Evolutionary conservation across 345 rosid species (phyloP), one percentile per base, ranked within the genome.

Genomic region (Salix brachista): DNA sequence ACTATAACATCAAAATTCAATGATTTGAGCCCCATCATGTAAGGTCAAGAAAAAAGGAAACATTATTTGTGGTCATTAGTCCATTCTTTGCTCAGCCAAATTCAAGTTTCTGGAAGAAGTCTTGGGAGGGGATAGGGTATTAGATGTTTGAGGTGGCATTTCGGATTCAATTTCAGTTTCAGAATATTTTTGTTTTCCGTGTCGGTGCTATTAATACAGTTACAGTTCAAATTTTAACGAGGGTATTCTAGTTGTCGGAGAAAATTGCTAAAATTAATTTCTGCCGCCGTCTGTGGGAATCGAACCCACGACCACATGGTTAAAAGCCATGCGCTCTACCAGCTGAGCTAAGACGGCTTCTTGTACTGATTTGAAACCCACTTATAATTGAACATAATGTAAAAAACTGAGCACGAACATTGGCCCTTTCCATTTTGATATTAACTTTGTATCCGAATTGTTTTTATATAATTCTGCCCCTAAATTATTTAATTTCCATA

Each of bases 261-360:
- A 34, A 72, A 48, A 50, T 75, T 41, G 69, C 17, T 68, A 50
- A 37, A n/a, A 5, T 34, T 5, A 34, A 34, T 5, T 34, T 12
- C 4, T 18, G 26, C 13, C 86, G 85, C 88, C 85, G 86, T 84
- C 86, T 83, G 88, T 87, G 90, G 88, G 86, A 85, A 89, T 89
- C 86, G 84, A 88, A 88, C 89, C 90, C 91, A 85, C 88, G 88
- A 76, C 92, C 94, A 89, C 86, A 80, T 82, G 91, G 87, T 89
- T 87, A 89, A 86, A 86, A 87, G 90, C 88, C 90, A 88, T 86
- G 87, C 87, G 90, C 91, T 88, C 92, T 84, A 86, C 89, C 89
- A 10, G 84, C 94, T 89, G 89, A 90, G 88, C 88, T 87, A 89
- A 84, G 89, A 84, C 85, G 88, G 91, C 36, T 4, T 4, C 36